Conservation (phyloP, 2,329 filamentous ascomycete species). For the Raffaelea deltoideospora region DNA sequence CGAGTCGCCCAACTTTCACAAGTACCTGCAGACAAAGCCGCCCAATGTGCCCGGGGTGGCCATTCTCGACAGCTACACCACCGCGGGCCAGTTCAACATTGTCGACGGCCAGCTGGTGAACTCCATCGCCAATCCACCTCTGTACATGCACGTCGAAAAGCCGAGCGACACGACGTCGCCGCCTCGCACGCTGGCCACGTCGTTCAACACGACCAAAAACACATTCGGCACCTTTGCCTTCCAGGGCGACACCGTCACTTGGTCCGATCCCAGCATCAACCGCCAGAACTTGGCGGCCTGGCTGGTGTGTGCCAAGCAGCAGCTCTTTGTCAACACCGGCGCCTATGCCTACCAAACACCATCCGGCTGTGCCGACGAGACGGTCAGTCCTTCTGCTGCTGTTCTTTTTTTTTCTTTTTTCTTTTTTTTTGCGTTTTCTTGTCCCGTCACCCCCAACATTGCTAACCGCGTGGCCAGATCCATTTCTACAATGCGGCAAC, state of each 20-base stretch:
- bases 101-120: conserved; percentile 39
- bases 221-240: conserved; percentile 40
- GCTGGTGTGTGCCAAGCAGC: conserved; percentile 38
- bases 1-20: conserved; percentile 39
- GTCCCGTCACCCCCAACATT: too few relatives aligned
- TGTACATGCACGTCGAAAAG: conserved; percentile 32
- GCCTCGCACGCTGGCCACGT: conserved; percentile 32
- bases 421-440: too few relatives aligned
- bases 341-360: conserved; percentile 44
- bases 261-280: conserved; percentile 30
- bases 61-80: conserved; percentile 32
- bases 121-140: conserved; percentile 23
- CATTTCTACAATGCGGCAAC: conserved; percentile 24
- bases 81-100: conserved; percentile 43
- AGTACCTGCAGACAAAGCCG: conserved; percentile 34
- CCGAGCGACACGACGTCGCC: conserved; percentile 20
- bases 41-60: conserved; percentile 28
- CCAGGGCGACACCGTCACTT: conserved; percentile 42
- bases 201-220: conserved; percentile 34
- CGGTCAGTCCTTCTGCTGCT: conserved; percentile 22
- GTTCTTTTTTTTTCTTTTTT: too few relatives aligned
- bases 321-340: conserved; percentile 42
- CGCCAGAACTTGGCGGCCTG: conserved; percentile 42
- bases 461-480: conserved; percentile 17
- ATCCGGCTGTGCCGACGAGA: conserved; percentile 41